phyloP scores from a whole-genome alignment of 805 yeast genomes.

The Yarrowia alimentaria region DNA sequence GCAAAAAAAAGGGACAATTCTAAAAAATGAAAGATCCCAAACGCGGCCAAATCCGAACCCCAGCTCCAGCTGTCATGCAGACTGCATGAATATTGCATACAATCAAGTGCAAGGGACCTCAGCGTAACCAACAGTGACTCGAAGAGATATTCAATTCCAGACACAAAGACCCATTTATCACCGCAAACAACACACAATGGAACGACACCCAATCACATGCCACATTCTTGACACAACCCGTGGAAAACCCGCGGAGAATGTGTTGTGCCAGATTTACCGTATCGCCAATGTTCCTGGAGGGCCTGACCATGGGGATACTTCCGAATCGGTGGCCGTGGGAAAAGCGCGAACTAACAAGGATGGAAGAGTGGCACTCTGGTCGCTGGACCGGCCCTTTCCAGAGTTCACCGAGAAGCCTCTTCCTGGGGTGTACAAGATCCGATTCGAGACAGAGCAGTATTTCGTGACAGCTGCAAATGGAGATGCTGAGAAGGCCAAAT shows the following conservation, averaged over 20 bases:
- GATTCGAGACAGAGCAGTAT: conserved; percentile 73
- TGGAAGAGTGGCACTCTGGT: conserved; percentile 78
- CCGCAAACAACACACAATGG: conserved; percentile 32
- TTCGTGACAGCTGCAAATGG: conserved; percentile 41
- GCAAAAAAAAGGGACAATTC: too few species aligned
- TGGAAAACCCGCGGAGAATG: conserved; percentile 80
- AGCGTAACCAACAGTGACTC: not conserved
- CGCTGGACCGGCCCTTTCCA: conserved; percentile 32
- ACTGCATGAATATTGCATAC: too few species aligned
- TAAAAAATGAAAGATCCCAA: too few species aligned
- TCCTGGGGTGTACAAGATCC: conserved; percentile 71
- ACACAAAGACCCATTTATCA: not conserved
- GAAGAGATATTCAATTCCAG: too few species aligned
- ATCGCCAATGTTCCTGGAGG: conserved; percentile 31
- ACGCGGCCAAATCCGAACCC: too few species aligned
- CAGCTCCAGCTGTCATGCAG: too few species aligned
- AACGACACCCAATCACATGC: conserved; percentile 69
- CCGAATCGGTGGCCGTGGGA: conserved; percentile 52
- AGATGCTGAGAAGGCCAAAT: conserved; percentile 33
- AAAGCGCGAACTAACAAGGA: conserved; percentile 69
- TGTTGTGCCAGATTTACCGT: conserved; percentile 53
- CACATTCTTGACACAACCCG: conserved; percentile 81
- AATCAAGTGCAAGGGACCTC: not conserved
- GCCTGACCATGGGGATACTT: conserved; percentile 31
- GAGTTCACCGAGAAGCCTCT: conserved; percentile 44